These are phyloP conservation scores for Coniferiporia sulphurascens DNA, from an alignment of 1,284 basidiomycete genomes.

Conservation along the genomic window DNA sequence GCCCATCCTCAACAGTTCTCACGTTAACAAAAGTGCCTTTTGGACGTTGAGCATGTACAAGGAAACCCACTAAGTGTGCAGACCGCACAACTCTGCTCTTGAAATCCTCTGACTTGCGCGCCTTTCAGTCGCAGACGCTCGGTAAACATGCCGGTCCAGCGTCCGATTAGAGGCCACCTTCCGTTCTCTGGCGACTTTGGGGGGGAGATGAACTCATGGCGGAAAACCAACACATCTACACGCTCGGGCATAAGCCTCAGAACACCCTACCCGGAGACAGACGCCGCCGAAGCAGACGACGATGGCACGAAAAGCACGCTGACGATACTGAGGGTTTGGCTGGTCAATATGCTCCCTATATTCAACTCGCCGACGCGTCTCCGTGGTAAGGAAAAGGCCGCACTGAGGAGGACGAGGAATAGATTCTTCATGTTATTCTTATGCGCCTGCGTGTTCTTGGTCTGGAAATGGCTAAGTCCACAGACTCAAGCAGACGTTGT, in stretches of 20 bases:
- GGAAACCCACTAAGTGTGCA: neutral
- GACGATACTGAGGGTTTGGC: slow-evolving; percentile 7
- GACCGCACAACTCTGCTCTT: neutral
- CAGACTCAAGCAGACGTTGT: neutral
- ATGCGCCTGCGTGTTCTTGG: neutral
- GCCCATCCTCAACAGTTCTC: neutral
- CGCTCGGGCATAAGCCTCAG: neutral
- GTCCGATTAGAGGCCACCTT: slow-evolving; percentile 6
- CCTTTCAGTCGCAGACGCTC: neutral
- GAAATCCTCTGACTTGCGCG: neutral
- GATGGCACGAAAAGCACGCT: slow-evolving; percentile 6
- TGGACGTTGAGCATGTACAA: neutral
- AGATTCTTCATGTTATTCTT: neutral
- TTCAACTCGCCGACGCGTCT: neutral
- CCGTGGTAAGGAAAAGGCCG: neutral
- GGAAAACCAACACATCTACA: neutral
- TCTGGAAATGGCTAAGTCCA: slow-evolving; percentile 2
- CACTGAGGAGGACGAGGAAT: neutral
- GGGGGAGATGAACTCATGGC: neutral
- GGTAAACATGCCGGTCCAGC: slow-evolving; percentile 1
- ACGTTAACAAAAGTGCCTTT: neutral
- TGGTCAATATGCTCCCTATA: neutral
- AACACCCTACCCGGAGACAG: neutral
- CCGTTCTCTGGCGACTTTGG: slow-evolving; percentile 8
- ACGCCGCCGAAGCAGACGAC: neutral